phyloP scores from a whole-genome alignment of 208 protist genomes.

The Vickermania ingenoplastis region DNA sequence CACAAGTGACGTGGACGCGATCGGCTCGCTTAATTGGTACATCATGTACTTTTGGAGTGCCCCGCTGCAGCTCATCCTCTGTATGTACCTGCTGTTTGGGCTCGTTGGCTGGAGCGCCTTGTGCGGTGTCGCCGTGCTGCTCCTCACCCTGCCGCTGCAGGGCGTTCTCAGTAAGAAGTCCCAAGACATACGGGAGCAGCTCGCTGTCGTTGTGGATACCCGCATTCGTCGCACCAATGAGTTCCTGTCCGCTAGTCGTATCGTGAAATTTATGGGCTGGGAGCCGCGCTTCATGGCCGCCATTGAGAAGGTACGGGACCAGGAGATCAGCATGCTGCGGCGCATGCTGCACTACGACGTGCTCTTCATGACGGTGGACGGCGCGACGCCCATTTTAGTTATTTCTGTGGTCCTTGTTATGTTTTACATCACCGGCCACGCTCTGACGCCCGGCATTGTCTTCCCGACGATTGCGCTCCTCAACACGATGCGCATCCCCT shows the following conservation, averaged over 20 bases:
- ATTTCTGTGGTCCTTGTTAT: constrained; percentile 42
- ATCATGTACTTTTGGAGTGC: constrained; percentile 34
- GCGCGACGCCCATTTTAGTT: constrained; percentile 52
- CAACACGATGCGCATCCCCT: constrained; percentile 80
- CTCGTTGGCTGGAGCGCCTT: constrained; percentile 68
- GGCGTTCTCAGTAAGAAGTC: constrained; percentile 27
- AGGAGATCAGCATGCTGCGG: constrained; percentile 33
- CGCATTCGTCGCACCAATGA: constrained; percentile 89
- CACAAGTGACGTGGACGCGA: constrained; percentile 47
- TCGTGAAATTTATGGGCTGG: constrained; percentile 93
- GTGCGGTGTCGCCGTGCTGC: constrained; percentile 45
- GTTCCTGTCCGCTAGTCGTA: constrained; percentile 84
- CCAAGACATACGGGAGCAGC: constrained; percentile 7
- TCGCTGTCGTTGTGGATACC: constrained; percentile 53
- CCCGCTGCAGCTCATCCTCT: constrained; percentile 42
- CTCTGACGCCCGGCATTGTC: constrained; percentile 65
- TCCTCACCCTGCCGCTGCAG: constrained; percentile 63
- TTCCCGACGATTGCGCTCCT: constrained; percentile 88
- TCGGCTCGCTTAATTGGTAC: constrained; percentile 34
- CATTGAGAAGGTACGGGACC: constrained; percentile 28
- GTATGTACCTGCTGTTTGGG: constrained; percentile 25
- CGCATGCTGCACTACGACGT: constrained; percentile 24
- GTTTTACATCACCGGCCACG: constrained; percentile 34
- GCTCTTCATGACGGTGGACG: constrained; percentile 43
- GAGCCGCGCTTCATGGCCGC: constrained; percentile 47